Evolutionary conservation across 768 basidiomycete species (phyloP), one percentile per base, ranked within the genome.

Genomic region (Pleurotus salmoneostramineus): DNA sequence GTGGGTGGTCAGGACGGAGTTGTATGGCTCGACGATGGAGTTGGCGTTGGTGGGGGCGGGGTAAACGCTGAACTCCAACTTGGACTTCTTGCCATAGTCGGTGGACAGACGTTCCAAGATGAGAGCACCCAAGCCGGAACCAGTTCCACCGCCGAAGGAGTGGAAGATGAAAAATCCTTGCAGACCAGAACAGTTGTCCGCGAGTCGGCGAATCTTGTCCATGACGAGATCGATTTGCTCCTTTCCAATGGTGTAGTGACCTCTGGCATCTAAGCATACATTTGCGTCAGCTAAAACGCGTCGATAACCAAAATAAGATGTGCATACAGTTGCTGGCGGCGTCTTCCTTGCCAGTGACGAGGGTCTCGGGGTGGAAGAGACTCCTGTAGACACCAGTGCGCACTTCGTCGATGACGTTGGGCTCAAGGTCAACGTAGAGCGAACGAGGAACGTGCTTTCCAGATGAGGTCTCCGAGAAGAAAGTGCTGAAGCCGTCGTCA

Each of bases 121-220:
- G 66, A 99, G 89, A 59, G 97, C 96, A 71, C 97, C 97, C 68
- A 99, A 96, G 69, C 97, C 97, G 61, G 97, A 99, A 68, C 97
- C 97, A 70, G 97, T 98, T 74, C 97, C 97, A 70, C 97, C 97
- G 71, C 97, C 97, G 71, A 99, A 98, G 15, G 97, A 98, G 79
- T 98, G 97, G 87, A 98, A 98, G 69, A 98, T 93, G 70, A 98
- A 98, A 87, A 99, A 99, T 67, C 97, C 97, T 77, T 99, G 97
- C 46, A 99, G 87, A 71, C 97, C 97, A 50, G 87, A 85, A 78
- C 96, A 98, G 78, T 97, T 97, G 77, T 99, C 97, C 52, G 95
- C 93, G 61, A 99, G 86, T 64, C 93, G 90, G 71, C 97, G 92
- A 64, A 98, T 80, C 74, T 93, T 95, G 77, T 99, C 97, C 87